Percentiles rank a stretch among this genome's conserved stretches.
These are phyloP conservation scores for Ophiostoma pallidulum DNA, from an alignment of 2,329 filamentous ascomycete species.

Conservation along the genomic window DNA sequence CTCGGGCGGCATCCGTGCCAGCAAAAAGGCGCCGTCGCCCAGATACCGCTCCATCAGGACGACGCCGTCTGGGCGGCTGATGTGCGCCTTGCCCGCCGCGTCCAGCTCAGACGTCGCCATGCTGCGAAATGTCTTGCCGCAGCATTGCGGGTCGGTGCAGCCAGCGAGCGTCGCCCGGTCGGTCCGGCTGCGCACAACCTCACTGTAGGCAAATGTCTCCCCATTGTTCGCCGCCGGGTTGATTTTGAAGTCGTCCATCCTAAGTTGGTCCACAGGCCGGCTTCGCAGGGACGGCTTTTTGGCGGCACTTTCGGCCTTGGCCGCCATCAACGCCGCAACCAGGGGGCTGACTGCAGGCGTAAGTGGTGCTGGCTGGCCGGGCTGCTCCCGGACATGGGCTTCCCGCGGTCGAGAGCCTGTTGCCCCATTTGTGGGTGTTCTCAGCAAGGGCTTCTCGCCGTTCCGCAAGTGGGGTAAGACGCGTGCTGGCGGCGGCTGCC, in stretches of 20 bases:
- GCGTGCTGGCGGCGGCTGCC: constrained; percentile 11
- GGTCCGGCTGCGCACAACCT: constrained; percentile 62
- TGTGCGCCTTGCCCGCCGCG: constrained; percentile 25
- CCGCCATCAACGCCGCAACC: not conserved
- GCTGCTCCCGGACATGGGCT: not conserved
- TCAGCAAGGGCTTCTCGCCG: not conserved
- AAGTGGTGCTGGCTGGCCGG: not conserved
- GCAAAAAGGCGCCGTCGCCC: constrained; percentile 48
- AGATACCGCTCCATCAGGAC: constrained; percentile 47
- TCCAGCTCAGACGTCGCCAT: constrained; percentile 47
- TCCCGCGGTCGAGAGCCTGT: not conserved
- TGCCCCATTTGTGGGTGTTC: not conserved
- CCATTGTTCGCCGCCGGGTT: constrained; percentile 66
- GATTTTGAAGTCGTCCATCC: constrained; percentile 68
- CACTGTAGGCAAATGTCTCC: constrained; percentile 60
- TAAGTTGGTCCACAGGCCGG: constrained; percentile 47
- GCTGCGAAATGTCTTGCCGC: constrained; percentile 60
- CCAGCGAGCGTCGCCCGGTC: constrained; percentile 62
- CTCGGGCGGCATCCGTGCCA: constrained; percentile 47
- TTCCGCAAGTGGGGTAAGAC: not conserved
- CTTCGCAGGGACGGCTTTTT: constrained; percentile 36
- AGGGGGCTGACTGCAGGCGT: not conserved
- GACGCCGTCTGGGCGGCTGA: constrained; percentile 32
- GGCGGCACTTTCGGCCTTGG: constrained; percentile 1
- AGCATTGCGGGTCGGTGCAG: constrained; percentile 68